These are phyloP conservation scores for Saccharomyces hybrid DNA, from an alignment of 1,139 yeast species.

Conservation along the genomic window DNA sequence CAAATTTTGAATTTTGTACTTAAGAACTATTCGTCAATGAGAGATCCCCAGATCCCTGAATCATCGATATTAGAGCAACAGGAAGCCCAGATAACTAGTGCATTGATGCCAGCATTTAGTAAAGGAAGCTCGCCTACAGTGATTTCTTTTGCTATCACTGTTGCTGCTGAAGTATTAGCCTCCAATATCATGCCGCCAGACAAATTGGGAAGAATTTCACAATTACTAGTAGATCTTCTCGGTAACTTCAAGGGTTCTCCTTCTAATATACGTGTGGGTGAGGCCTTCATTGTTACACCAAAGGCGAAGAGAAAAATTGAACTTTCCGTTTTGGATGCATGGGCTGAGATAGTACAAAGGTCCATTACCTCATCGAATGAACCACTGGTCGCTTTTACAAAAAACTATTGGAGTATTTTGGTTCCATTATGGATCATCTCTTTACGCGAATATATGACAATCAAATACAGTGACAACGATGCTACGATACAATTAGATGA, in stretches of 20 bases:
- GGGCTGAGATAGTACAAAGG: conserved; percentile 74
- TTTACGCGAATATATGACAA: conserved; percentile 64
- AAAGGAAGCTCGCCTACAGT: conserved; percentile 65
- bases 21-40: conserved; percentile 41
- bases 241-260: conserved; percentile 41
- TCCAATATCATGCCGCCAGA: conserved; percentile 45
- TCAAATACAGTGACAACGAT: conserved; percentile 43
- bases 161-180: conserved; percentile 69
- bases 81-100: conserved; percentile 90
- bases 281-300: conserved; percentile 34
- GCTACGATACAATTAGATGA: conserved; percentile 20
- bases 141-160: conserved; percentile 70
- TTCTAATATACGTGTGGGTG: conserved; percentile 34
- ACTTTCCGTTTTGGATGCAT: conserved; percentile 69
- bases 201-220: conserved; percentile 54
- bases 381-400: conserved; percentile 40
- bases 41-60: conserved; percentile 69
- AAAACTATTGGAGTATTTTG: conserved; percentile 52
- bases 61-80: conserved; percentile 78
- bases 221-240: conserved; percentile 58
- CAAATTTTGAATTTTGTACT: conserved; percentile 56
- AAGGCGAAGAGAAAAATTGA: conserved; percentile 58
- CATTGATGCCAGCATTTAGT: conserved; percentile 83
- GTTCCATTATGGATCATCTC: conserved; percentile 75
- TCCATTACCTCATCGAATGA: conserved; percentile 33